phyloP scores from a whole-genome alignment of 371 early-diverging fungal species.

The Mortierella sp. region DNA sequence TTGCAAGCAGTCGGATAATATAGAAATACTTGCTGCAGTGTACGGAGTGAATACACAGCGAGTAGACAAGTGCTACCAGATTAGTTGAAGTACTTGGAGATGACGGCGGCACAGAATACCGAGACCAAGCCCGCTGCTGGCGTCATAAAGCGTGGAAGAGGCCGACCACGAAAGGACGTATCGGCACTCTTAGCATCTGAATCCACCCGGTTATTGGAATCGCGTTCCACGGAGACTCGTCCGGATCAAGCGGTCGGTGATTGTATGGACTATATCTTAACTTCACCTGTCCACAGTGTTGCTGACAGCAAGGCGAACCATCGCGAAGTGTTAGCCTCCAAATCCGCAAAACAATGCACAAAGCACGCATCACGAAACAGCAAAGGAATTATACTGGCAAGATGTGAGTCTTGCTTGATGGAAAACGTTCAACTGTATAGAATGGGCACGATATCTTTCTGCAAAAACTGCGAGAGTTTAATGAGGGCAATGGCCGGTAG shows the following conservation, averaged over 20 bases:
- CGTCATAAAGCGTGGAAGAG: conserved; percentile 19
- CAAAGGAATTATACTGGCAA: background rate
- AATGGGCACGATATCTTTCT: conserved; percentile 21
- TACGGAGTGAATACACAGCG: too few species aligned
- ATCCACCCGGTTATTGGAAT: too few species aligned
- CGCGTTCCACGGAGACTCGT: background rate
- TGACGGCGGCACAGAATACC: too few species aligned
- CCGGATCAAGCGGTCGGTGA: background rate
- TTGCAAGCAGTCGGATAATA: too few species aligned
- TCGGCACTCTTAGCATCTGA: too few species aligned
- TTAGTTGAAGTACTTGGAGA: too few species aligned
- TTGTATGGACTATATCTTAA: background rate
- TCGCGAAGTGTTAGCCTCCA: background rate
- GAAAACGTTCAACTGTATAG: conserved; percentile 5
- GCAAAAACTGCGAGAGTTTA: conserved; percentile 22
- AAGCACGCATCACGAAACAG: background rate
- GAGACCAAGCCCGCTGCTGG: too few species aligned
- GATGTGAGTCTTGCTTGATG: conserved; percentile 28
- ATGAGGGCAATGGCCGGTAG: conserved; percentile 28
- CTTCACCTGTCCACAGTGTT: background rate
- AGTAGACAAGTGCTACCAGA: too few species aligned
- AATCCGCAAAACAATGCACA: background rate
- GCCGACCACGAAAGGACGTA: conserved; percentile 21
- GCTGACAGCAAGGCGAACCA: background rate
- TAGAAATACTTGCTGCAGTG: too few species aligned